Evolutionary conservation across 2,329 filamentous ascomycete species (phyloP).

Genomic region (Pseudonectria buxi): DNA sequence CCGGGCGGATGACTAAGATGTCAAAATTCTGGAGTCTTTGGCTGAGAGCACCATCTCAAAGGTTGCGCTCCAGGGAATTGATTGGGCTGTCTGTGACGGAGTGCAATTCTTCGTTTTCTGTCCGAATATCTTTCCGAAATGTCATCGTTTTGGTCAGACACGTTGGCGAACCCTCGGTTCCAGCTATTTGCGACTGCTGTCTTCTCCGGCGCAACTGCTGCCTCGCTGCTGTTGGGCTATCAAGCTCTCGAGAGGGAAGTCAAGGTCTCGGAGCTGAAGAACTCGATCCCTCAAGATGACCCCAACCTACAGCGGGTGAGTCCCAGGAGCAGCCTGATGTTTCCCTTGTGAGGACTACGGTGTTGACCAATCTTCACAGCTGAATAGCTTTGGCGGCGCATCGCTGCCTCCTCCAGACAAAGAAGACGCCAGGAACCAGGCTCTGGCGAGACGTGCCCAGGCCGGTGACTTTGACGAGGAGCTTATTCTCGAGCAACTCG

Average conservation of each 20-base stretch:
- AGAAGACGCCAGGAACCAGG: constrained; percentile 54
- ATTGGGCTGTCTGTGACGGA: neutral
- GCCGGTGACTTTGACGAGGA: constrained; percentile 64
- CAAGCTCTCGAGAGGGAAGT: constrained; percentile 52
- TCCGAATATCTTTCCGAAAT: constrained; percentile 22
- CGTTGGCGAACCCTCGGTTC: constrained; percentile 38
- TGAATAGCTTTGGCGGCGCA: constrained; percentile 55
- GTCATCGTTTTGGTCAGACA: constrained; percentile 39
- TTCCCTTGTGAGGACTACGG: neutral
- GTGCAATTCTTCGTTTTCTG: neutral
- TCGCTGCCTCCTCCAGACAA: constrained; percentile 42
- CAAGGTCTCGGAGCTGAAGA: constrained; percentile 51
- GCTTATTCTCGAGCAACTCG: constrained; percentile 88
- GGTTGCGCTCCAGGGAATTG: too few relatives aligned
- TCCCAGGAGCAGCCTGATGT: neutral
- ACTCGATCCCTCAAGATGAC: constrained; percentile 43
- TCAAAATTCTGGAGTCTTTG: too few relatives aligned
- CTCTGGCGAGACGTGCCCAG: constrained; percentile 53
- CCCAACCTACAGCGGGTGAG: constrained; percentile 16
- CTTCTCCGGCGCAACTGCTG: constrained; percentile 53
- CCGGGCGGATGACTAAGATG: too few relatives aligned
- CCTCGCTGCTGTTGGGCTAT: constrained; percentile 54
- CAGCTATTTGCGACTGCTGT: constrained; percentile 69
- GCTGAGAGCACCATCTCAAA: too few relatives aligned
- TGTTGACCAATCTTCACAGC: constrained; percentile 33